Conservation (phyloP, 345 rosid genomes). For the Euphorbia lathyris region DNA sequence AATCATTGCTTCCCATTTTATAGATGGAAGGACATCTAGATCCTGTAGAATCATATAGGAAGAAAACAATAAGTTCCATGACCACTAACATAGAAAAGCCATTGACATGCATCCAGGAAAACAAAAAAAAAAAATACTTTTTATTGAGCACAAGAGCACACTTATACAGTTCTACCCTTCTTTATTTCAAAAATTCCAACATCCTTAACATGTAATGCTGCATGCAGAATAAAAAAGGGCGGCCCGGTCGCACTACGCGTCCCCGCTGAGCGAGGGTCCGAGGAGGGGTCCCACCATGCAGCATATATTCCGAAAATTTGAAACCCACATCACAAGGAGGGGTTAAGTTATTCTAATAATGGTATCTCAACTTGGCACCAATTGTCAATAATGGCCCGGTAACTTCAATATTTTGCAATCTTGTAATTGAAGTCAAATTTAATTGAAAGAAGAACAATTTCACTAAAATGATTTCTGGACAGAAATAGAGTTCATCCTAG, state of each 20-base stretch:
- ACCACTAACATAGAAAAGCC: background rate
- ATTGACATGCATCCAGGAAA: background rate
- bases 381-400: background rate
- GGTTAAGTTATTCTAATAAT: background rate
- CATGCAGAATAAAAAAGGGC: conserved; percentile 10
- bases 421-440: background rate
- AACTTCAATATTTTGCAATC: background rate
- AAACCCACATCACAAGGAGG: background rate
- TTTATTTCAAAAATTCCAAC: background rate
- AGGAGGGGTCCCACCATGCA: too few species aligned
- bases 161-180: background rate
- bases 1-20: conserved; percentile 51
- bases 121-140: background rate
- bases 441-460: too few species aligned
- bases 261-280: too few species aligned
- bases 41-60: conserved; percentile 40
- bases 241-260: too few species aligned
- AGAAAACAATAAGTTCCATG: conserved; percentile 7
- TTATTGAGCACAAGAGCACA: background rate
- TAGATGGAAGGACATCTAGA: conserved; percentile 25
- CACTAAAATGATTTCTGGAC: background rate
- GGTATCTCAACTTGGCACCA: background rate
- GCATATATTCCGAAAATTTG: background rate
- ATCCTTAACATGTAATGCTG: background rate
- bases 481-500: background rate